These are phyloP conservation scores for Solanum infundibuliforme DNA, from an alignment of 257 asterid genomes.

Conservation along the genomic window DNA sequence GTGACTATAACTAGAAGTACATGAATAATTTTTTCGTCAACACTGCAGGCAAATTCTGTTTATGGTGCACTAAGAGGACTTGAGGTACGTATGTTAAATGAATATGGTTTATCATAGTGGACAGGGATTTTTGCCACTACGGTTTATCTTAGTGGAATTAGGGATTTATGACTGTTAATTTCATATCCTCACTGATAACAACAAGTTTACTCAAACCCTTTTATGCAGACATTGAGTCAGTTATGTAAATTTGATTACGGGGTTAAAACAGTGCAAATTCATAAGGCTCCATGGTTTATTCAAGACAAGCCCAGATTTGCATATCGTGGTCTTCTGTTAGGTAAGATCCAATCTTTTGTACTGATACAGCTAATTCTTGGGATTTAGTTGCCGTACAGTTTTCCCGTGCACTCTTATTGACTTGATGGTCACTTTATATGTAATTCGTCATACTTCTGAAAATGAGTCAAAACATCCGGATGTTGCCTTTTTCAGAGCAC, in stretches of 20 bases:
- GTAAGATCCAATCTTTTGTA: conserved; percentile 19
- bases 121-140: not conserved
- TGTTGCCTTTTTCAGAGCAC: not conserved
- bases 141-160: not conserved
- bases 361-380: not conserved
- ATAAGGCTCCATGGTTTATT: conserved; percentile 82
- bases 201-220: not conserved
- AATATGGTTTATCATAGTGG: not conserved
- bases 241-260: conserved; percentile 67
- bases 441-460: not conserved
- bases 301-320: conserved; percentile 81
- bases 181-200: not conserved
- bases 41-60: conserved; percentile 71
- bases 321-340: conserved; percentile 79
- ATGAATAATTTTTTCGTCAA: not conserved
- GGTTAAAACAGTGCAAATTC: conserved; percentile 53
- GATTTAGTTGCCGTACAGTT: not conserved
- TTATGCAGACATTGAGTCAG: conserved; percentile 73
- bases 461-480: not conserved
- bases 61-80: conserved; percentile 82
- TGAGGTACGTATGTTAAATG: conserved; percentile 44
- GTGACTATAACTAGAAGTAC: not conserved
- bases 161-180: not conserved
- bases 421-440: not conserved
- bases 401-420: not conserved